These are phyloP conservation scores for Thuja plicata DNA, from an alignment of 83 land plant species.

Conservation along the genomic window DNA sequence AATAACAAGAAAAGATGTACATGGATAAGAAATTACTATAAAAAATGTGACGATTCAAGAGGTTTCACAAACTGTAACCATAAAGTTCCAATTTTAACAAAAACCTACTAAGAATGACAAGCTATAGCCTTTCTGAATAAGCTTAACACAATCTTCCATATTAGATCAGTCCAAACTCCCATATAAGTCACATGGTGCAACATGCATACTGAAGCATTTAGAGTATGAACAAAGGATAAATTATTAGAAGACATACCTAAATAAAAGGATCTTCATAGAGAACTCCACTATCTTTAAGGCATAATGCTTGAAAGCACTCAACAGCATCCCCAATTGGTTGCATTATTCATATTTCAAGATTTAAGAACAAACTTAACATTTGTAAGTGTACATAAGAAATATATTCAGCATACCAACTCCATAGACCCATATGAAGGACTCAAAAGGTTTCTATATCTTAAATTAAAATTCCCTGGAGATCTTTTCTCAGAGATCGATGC, in stretches of 20 bases:
- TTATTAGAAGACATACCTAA: slow-evolving; percentile 55
- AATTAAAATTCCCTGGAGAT: neutral
- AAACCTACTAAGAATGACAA: neutral
- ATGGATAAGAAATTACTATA: neutral
- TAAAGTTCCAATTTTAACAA: neutral
- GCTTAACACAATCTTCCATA: neutral
- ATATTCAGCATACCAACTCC: neutral
- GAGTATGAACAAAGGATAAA: neutral
- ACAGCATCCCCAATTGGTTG: slow-evolving; percentile 86
- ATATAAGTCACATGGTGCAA: neutral
- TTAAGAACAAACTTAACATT: neutral
- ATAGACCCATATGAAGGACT: neutral
- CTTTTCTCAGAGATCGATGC: neutral
- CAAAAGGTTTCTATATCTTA: neutral
- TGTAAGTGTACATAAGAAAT: neutral
- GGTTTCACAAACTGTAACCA: neutral
- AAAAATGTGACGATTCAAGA: neutral
- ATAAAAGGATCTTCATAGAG: slow-evolving; percentile 93
- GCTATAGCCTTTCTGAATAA: neutral
- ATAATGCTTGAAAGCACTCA: slow-evolving; percentile 76
- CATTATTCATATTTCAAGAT: slow-evolving; percentile 9
- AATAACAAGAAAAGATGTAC: neutral
- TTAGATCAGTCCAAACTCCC: neutral
- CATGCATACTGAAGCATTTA: neutral
- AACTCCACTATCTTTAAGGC: slow-evolving; percentile 94